Evolutionary conservation across 495 filamentous ascomycete species (phyloP).

Genomic region (Aspergillus kassunensis): DNA sequence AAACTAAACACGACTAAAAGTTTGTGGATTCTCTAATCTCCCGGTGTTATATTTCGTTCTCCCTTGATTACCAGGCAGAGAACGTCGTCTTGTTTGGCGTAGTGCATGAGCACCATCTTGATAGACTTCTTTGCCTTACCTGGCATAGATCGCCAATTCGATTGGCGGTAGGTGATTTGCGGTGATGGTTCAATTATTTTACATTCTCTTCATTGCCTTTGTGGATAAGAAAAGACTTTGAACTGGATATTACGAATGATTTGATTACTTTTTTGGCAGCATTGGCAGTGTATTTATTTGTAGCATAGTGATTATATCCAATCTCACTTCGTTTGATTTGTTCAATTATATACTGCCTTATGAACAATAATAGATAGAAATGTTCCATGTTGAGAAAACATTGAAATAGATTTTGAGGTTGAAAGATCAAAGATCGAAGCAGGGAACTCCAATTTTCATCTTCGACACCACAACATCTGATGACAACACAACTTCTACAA

Average conservation of each 20-base stretch:
- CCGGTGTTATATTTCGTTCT: constrained; percentile 15
- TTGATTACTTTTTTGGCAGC: constrained; percentile 12
- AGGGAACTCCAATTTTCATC: too few relatives aligned
- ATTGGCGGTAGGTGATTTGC: constrained; percentile 17
- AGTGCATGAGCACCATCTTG: constrained; percentile 28
- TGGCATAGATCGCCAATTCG: constrained; percentile 15
- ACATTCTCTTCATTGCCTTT: constrained; percentile 5
- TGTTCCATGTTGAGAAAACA: too few relatives aligned
- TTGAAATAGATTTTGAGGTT: too few relatives aligned
- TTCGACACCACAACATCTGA: too few relatives aligned
- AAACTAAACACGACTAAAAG: constrained; percentile 38
- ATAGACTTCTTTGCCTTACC: constrained; percentile 31
- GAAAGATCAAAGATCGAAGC: too few relatives aligned
- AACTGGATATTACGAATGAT: constrained; percentile 11
- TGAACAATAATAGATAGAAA: too few relatives aligned
- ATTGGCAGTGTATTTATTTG: constrained; percentile 15
- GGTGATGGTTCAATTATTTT: constrained; percentile 15
- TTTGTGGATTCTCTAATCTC: constrained; percentile 23
- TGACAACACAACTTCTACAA: too few relatives aligned
- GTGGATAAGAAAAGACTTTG: constrained; percentile 30
- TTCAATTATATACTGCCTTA: neutral
- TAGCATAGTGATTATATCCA: constrained; percentile 21
- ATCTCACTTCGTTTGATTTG: constrained; percentile 13
- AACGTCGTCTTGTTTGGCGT: constrained; percentile 25
- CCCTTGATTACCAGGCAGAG: constrained; percentile 18